These are phyloP conservation scores for Triticum urartu DNA, from an alignment of 176 grass and related monocot species.

Conservation along the genomic window DNA sequence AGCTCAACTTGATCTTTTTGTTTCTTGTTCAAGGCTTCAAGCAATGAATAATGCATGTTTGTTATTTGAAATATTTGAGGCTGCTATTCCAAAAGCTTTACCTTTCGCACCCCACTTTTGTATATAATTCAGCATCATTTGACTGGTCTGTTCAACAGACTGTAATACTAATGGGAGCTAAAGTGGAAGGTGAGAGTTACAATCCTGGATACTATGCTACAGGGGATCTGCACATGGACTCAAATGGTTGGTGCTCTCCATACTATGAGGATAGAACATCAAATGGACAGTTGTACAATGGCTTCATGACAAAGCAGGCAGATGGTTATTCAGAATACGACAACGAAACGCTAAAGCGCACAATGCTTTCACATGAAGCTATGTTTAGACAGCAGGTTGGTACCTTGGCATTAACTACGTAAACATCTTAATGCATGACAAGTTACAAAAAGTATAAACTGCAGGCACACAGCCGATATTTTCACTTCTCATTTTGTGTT, in stretches of 20 bases:
- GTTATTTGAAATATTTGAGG: neutral
- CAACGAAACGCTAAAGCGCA: constrained; percentile 74
- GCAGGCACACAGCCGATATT: neutral
- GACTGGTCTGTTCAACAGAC: constrained; percentile 19
- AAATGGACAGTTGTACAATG: constrained; percentile 36
- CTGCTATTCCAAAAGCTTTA: constrained; percentile 1
- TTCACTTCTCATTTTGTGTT: neutral
- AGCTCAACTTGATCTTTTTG: neutral
- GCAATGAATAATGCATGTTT: neutral
- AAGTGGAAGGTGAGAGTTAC: constrained; percentile 64
- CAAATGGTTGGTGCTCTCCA: constrained; percentile 38
- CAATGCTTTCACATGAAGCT: constrained; percentile 91
- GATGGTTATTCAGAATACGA: constrained; percentile 54
- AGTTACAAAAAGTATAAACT: neutral
- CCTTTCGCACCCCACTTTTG: constrained; percentile 21
- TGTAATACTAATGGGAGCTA: constrained; percentile 58
- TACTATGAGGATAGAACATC: constrained; percentile 58
- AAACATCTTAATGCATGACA: neutral
- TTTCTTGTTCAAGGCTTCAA: constrained; percentile 1
- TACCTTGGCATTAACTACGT: constrained; percentile 9
- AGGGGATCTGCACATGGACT: constrained; percentile 39
- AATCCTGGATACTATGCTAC: constrained; percentile 47
- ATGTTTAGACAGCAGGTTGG: constrained; percentile 82
- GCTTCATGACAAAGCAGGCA: constrained; percentile 32
- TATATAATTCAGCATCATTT: constrained; percentile 8